Evolutionary conservation across 2,329 filamentous ascomycete species (phyloP).

Genomic region (Tolypocladium amazonense): DNA sequence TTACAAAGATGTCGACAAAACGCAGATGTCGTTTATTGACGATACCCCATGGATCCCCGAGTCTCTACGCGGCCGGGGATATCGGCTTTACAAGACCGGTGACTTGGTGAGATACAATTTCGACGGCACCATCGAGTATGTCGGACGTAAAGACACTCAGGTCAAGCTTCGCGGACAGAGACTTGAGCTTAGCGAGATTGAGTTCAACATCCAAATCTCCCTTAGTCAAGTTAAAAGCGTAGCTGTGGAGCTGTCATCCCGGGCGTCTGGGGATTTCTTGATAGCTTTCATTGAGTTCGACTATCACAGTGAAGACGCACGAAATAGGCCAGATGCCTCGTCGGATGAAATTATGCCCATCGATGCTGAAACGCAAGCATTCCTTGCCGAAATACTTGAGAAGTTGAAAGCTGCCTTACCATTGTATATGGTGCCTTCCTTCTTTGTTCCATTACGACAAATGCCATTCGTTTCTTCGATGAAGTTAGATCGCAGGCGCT

Average conservation of each 20-base stretch:
- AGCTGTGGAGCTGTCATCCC: background rate
- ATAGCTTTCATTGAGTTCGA: background rate
- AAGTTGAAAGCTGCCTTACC: background rate
- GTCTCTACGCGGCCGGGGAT: background rate
- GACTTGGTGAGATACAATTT: conserved; percentile 8
- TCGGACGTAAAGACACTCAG: conserved; percentile 1
- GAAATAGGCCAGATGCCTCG: background rate
- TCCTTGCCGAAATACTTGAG: background rate
- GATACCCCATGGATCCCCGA: background rate
- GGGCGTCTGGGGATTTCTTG: background rate
- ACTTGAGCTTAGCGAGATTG: conserved; percentile 9
- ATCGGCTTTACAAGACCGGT: conserved; percentile 8
- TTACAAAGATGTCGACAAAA: background rate
- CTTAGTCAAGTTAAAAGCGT: background rate
- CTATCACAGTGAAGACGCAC: background rate
- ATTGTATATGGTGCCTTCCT: conserved; percentile 6
- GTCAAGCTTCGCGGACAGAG: conserved; percentile 12
- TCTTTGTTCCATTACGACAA: conserved; percentile 3
- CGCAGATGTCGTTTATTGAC: background rate
- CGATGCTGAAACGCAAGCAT: background rate
- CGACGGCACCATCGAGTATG: conserved; percentile 7
- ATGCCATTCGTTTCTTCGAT: conserved; percentile 8
- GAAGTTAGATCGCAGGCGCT: conserved; percentile 8
- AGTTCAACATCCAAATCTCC: conserved; percentile 3
- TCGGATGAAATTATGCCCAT: background rate